Conservation (phyloP, 176 grass and related monocot species). For the Oryza coarctata region DNA sequence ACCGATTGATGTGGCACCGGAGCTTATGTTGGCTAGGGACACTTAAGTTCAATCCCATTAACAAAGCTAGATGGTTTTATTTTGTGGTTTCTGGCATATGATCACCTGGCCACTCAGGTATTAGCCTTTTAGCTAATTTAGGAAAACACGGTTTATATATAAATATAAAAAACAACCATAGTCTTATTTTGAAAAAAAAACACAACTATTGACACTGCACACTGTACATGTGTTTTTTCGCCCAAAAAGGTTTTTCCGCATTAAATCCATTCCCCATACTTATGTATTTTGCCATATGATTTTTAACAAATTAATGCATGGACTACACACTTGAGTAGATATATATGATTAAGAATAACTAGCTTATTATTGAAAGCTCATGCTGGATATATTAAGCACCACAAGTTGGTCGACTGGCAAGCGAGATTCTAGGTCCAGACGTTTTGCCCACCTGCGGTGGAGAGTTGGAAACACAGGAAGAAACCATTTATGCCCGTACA, state of each 20-base stretch:
- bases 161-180: too few relatives aligned
- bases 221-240: too few relatives aligned
- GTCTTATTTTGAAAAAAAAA: not conserved
- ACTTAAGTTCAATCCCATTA: not conserved
- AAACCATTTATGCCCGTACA: not conserved
- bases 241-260: too few relatives aligned
- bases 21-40: not conserved
- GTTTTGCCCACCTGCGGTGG: constrained; percentile 30
- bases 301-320: not conserved
- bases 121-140: not conserved
- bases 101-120: not conserved
- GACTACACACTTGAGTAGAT: too few relatives aligned
- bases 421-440: constrained; percentile 26
- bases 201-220: not conserved
- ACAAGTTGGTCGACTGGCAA: not conserved
- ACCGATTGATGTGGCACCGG: too few relatives aligned
- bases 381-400: not conserved
- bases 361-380: too few relatives aligned
- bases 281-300: too few relatives aligned
- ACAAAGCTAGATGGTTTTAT: not conserved
- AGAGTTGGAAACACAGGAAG: constrained; percentile 28
- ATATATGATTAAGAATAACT: not conserved
- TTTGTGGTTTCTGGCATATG: not conserved
- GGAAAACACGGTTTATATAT: not conserved
- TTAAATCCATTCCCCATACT: too few relatives aligned